These are phyloP conservation scores for Streptanthus diversifolius DNA, from an alignment of 345 rosid genomes.

Conservation along the genomic window DNA sequence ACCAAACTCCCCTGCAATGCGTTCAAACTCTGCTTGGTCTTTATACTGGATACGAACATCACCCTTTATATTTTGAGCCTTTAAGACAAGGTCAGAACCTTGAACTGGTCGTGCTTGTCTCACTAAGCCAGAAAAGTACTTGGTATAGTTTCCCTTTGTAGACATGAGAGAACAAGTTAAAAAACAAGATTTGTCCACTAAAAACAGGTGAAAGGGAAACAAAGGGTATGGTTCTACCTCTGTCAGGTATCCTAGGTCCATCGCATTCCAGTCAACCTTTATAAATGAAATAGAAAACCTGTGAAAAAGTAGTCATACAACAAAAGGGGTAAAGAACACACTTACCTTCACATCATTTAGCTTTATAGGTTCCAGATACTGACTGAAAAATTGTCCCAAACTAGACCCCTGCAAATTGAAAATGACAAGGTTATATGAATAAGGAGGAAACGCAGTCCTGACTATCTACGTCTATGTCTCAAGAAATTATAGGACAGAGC, in stretches of 20 bases:
- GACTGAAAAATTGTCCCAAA: slow-evolving; percentile 84
- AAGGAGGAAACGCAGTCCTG: neutral
- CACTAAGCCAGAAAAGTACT: slow-evolving; percentile 61
- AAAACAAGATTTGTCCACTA: neutral
- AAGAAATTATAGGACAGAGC: slow-evolving; percentile 11
- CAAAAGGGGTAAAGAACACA: slow-evolving; percentile 11
- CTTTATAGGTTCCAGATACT: slow-evolving; percentile 89
- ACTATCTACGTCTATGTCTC: slow-evolving; percentile 2
- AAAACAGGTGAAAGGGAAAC: neutral
- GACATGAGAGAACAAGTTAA: slow-evolving; percentile 21
- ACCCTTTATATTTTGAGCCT: slow-evolving; percentile 53
- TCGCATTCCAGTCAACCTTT: slow-evolving; percentile 90
- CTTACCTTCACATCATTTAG: slow-evolving; percentile 80
- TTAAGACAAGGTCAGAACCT: slow-evolving; percentile 66
- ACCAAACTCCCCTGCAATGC: slow-evolving; percentile 79
- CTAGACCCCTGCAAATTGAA: slow-evolving; percentile 75
- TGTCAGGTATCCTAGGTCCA: slow-evolving; percentile 79
- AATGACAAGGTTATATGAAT: neutral
- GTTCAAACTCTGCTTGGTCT: slow-evolving; percentile 74
- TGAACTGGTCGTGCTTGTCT: slow-evolving; percentile 59
- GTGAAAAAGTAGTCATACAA: slow-evolving; percentile 7
- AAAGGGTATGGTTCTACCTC: slow-evolving; percentile 50
- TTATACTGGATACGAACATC: slow-evolving; percentile 72
- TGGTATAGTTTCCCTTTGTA: slow-evolving; percentile 62
- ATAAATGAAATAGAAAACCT: slow-evolving; percentile 20